Base-by-base conservation (phyloP, 345 rosid genomes). In the Psidium guajava region DNA sequence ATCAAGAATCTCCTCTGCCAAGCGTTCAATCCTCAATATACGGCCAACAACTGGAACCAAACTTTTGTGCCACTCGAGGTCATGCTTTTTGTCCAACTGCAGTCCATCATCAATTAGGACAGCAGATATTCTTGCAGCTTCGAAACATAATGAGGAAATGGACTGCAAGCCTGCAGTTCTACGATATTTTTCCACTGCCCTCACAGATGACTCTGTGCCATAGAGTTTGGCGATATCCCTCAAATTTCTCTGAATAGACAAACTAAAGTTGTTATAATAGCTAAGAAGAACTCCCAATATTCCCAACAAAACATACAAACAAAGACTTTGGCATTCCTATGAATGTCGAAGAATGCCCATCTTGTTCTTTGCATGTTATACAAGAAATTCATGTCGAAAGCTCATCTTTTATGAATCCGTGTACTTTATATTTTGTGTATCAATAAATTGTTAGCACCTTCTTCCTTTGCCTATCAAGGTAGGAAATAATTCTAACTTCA, bases 41-140 rank as follows among this genome's bases (percentile, higher is more conserved):
- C 97, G 91, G 88, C 98, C 98, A 85, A 95, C 97, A 88, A 89
- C 91, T 5, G 98, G 95, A 86, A 89, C 92, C 84, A 88, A 90
- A 85, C 25, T 55, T 87, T 69, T 89, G 52, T 95, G 98, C 99
- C 99, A 97, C 7, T 90, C 89, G 53, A 96, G 54, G 85, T 91
- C 94, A 83, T 88, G 96, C 88, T 83, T 95, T 88, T 93, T 94
- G 87, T 97, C 98, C 87, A 95, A 91, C 85, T 89, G 90, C 83
- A 97, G 85, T 81, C 99, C 98, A 89, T 97, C 99, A 85, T 97
- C 99, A 74, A 97, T 90, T 61, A 97, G 94, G 24, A 94, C n/a
- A 42, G 92, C 96, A 89, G 98, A 90, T 86, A 97, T 94, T 82
- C 92, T 85, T 4, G 98, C 93, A 88, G 96, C 94, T 88, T 91